Conservation (phyloP, 495 filamentous ascomycete species). For the Saxophila tyrrhenica region DNA sequence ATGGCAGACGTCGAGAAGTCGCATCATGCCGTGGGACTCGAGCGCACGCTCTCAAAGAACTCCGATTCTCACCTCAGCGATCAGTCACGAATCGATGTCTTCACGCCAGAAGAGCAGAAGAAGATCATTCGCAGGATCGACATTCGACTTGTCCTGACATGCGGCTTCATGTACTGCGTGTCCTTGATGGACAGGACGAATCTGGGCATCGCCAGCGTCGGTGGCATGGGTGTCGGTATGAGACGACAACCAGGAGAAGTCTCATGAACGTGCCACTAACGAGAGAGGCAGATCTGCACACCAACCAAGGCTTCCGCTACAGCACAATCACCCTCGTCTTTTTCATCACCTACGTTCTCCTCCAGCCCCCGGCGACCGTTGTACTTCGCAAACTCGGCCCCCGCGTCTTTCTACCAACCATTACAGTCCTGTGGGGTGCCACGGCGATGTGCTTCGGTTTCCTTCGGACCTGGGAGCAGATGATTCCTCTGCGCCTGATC, state of each 20-base stretch:
- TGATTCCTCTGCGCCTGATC: conserved; percentile 14
- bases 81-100: conserved; percentile 13
- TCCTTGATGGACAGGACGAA: conserved; percentile 61
- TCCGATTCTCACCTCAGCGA: background rate
- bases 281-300: background rate
- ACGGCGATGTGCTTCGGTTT: conserved; percentile 17
- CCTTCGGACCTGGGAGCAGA: conserved; percentile 6
- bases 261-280: background rate
- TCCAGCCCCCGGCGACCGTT: conserved; percentile 18
- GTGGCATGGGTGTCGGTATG: conserved; percentile 28
- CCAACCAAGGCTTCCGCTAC: conserved; percentile 9
- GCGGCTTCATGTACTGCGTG: conserved; percentile 55
- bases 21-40: background rate
- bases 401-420: conserved; percentile 14
- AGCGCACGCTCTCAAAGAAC: background rate
- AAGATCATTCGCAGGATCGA: conserved; percentile 51
- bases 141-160: conserved; percentile 48
- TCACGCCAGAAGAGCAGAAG: conserved; percentile 24
- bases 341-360: conserved; percentile 21
- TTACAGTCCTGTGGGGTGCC: conserved; percentile 5
- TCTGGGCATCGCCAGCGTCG: conserved; percentile 49
- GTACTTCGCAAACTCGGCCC: conserved; percentile 15
- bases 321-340: conserved; percentile 17
- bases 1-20: background rate
- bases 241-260: background rate